These are phyloP conservation scores for Mycosphaerella sp. DNA, from an alignment of 2,329 filamentous ascomycete genomes.

Conservation along the genomic window DNA sequence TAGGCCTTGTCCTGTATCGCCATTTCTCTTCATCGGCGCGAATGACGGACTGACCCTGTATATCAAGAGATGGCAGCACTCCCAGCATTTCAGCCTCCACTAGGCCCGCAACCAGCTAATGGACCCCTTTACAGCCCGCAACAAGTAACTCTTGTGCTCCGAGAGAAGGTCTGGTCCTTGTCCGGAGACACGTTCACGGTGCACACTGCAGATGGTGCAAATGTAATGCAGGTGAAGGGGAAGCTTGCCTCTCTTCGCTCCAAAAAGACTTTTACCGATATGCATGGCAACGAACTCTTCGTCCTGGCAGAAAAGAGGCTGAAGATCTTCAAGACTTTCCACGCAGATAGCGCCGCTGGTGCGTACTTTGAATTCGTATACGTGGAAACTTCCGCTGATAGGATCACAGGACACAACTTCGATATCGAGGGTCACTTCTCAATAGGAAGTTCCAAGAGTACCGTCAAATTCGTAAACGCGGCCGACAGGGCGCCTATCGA, in stretches of 20 bases:
- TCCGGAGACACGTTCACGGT: conserved; percentile 60
- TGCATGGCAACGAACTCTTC: conserved; percentile 44
- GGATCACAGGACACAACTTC: conserved; percentile 12
- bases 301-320: conserved; percentile 50
- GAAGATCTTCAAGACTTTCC: conserved; percentile 49
- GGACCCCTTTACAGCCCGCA: conserved; percentile 25
- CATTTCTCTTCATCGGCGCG: not conserved
- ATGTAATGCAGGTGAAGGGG: conserved; percentile 53
- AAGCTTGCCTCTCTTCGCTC: conserved; percentile 48
- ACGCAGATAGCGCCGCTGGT: conserved; percentile 35
- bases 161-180: conserved; percentile 52
- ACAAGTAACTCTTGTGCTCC: conserved; percentile 46
- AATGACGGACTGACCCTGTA: not conserved
- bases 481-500: conserved; percentile 40
- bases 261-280: conserved; percentile 49
- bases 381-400: not conserved
- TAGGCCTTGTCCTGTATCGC: not conserved
- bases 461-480: conserved; percentile 51
- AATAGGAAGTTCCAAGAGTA: conserved; percentile 48
- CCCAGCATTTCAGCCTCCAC: conserved; percentile 25
- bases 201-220: conserved; percentile 48
- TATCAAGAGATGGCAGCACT: conserved; percentile 6
- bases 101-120: conserved; percentile 28
- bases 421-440: conserved; percentile 47
- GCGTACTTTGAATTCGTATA: not conserved